Conservation (phyloP, 2,329 filamentous ascomycete species). For the Aspergillus sp. region DNA sequence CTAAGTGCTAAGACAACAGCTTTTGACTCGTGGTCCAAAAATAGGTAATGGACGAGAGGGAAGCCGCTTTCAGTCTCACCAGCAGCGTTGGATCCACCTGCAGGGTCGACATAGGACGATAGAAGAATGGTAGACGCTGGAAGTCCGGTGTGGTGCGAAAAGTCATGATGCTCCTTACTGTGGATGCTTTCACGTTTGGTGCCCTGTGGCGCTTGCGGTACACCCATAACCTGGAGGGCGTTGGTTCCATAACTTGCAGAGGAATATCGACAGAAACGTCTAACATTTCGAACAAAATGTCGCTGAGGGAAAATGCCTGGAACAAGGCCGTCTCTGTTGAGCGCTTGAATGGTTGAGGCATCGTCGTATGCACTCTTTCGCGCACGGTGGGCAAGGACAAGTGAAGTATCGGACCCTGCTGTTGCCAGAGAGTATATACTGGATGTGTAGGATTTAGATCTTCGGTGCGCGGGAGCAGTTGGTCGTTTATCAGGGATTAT, state of each 20-base stretch:
- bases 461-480: conserved; percentile 32
- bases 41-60: conserved; percentile 71
- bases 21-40: conserved; percentile 68
- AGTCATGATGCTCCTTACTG: conserved; percentile 47
- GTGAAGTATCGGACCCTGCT: conserved; percentile 45
- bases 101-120: conserved; percentile 69
- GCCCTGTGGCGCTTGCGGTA: conserved; percentile 32
- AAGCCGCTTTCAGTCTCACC: conserved; percentile 66
- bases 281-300: conserved; percentile 47
- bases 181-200: conserved; percentile 32
- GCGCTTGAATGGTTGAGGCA: conserved; percentile 42
- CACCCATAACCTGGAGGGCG: conserved; percentile 49
- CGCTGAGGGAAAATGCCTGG: conserved; percentile 48
- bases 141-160: conserved; percentile 46
- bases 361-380: conserved; percentile 48
- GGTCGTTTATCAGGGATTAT: conserved; percentile 30
- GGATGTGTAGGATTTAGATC: conserved; percentile 42
- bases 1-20: conserved; percentile 72
- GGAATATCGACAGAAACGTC: conserved; percentile 48
- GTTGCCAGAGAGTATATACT: conserved; percentile 49
- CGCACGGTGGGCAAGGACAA: conserved; percentile 43
- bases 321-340: conserved; percentile 45
- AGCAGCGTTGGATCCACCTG: conserved; percentile 65
- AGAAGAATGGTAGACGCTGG: conserved; percentile 54
- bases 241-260: conserved; percentile 49